Evolutionary conservation across 768 basidiomycete genomes (phyloP), one percentile per base, ranked within the genome.

Genomic region (Mycena maculata): DNA sequence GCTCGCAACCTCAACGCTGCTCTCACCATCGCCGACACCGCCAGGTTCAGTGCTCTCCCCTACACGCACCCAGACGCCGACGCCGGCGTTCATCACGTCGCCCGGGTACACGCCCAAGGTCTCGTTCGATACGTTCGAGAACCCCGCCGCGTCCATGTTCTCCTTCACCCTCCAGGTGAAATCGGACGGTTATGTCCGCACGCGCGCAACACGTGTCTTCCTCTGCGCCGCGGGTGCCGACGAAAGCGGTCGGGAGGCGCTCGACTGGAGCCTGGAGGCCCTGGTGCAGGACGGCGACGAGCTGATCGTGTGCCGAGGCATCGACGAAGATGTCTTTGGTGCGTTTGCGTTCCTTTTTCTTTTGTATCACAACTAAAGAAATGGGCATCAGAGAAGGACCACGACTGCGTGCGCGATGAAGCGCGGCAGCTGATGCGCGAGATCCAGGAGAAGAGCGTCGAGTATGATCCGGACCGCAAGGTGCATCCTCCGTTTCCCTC

Each of bases 251-350:
- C 79, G 84, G 8, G 89, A 95, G 72, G 96, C 97, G 0, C 81
- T 99, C 10, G 94, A 98, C 62, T 99, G 97, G 97, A 84, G 88
- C n/a, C 84, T 98, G 30, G 92, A 94, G 72, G 85, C 86, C 36
- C 84, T 99, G 13, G 88, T 91, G 10, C 91, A 93, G 77, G 92
- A 94, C 61, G 93, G 94, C 2, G 97, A 99, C 76, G 97, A 99
- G 79, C 81, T 99, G 23, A 90, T 99, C 62, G 92, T 98, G 11
- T 93, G 94, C 63, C 83, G 97, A 39, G 97, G 97, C 0, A 87
- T 97, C 16, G 95, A 97, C 68, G 87, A 92, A 67, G 96, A 95
- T 38, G 92, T 91, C 36, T 80, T 94, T 28, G 91, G 94, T 94
- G 67, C 36, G 88, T 75, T 31, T 39, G 44, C 52, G 13, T 16